Evolutionary conservation across 768 basidiomycete genomes (phyloP), one percentile per base, ranked within the genome.

Genomic region (Boletus vermiculosoides): DNA sequence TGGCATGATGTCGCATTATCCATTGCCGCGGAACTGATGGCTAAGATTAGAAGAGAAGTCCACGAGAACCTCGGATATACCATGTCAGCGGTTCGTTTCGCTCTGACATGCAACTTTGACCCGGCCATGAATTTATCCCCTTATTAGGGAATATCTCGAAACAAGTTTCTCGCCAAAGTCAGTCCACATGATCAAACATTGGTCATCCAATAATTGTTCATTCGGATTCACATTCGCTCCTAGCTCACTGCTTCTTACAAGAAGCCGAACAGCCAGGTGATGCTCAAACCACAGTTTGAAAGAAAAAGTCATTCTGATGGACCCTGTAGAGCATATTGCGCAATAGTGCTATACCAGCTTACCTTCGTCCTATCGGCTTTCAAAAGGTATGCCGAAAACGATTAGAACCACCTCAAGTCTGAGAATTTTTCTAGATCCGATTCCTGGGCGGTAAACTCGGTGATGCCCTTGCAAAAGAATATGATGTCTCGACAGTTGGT

Each of bases 361-460:
- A 95, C 70, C 77, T 98, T 46, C 78, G 77, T 39, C 91, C 94
- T 4, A 78, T 98, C 71, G 77, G 82, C n/a, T 98, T 98, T 66
- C 91, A 92, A 59, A 94, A 94, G 80, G 90, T 86, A 58, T 45
- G 66, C 31, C 33, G 4, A 16, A 52, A 30, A 5, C 42, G 36
- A 49, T 40, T 39, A 56, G 41, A 46, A 37, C 15, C 23, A 16
- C 16, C 23, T 45, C 12, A 34, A 45, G 12, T 44, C 52, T 56
- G 25, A 69, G 28, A 12, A 39, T 41, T 22, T 40, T 15, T 63
- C 18, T 9, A 94, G 92, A 98, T 99, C 67, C 84, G 97, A 12
- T 92, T 92, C 63, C 77, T 99, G 0, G 97, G 97, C 3, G 97
- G 97, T 16, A 99, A 98, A 72, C 82, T 98, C 1, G 97, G 97